Evolutionary conservation across 164 flowering plant species (phyloP).

Genomic region (Vitis amurensis): DNA sequence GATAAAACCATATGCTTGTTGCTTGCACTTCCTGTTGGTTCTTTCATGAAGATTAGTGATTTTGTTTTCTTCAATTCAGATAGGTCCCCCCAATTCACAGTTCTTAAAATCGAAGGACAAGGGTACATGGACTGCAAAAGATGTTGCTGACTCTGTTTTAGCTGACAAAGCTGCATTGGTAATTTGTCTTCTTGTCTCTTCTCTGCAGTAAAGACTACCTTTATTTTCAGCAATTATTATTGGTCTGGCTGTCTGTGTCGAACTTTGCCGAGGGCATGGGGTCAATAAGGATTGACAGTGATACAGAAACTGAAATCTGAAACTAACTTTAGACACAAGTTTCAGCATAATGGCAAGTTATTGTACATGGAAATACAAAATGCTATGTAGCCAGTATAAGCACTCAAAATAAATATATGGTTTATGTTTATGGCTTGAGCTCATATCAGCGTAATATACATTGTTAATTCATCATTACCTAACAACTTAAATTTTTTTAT

Average conservation of each 20-base stretch:
- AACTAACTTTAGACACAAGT: neutral
- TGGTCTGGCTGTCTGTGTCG: neutral
- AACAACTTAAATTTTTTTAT: no score
- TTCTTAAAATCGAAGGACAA: constrained; percentile 76
- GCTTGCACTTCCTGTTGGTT: neutral
- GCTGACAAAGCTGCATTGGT: constrained; percentile 87
- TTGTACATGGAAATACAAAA: neutral
- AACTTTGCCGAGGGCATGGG: no score
- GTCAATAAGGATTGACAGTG: neutral
- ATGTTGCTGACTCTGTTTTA: constrained; percentile 92
- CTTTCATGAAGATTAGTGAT: constrained; percentile 18
- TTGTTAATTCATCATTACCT: no score
- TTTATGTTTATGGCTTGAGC: no score
- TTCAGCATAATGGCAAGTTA: neutral
- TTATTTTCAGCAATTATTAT: neutral
- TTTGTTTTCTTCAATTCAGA: constrained; percentile 51
- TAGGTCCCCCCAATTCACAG: constrained; percentile 85
- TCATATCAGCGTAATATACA: no score
- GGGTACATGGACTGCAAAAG: constrained; percentile 81
- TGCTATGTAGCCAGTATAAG: neutral
- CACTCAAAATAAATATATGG: neutral
- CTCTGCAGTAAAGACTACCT: neutral
- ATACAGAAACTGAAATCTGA: neutral
- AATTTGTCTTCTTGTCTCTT: constrained; percentile 9
- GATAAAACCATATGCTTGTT: constrained; percentile 8